Evolutionary conservation across 345 rosid genomes (phyloP).

Genomic region (thale cress (Arabidopsis thaliana)): DNA sequence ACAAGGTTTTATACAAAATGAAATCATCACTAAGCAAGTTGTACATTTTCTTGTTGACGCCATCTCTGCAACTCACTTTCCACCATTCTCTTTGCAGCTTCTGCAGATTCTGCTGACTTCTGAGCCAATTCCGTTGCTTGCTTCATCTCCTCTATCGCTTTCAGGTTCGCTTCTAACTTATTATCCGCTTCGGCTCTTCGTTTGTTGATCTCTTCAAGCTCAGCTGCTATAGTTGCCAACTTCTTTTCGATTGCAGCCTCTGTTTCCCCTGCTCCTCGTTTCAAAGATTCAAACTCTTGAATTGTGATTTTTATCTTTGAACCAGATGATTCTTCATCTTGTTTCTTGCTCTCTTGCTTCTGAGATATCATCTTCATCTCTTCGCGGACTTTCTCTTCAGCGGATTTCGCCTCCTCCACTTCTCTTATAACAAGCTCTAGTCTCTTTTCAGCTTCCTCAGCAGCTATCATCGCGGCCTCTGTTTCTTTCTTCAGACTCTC

Average conservation of each 20-base stretch:
- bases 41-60: conserved; percentile 57
- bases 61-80: conserved; percentile 70
- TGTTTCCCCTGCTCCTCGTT: conserved; percentile 58
- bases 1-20: conserved; percentile 30
- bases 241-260: conserved; percentile 51
- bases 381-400: conserved; percentile 57
- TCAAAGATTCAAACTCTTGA: conserved; percentile 62
- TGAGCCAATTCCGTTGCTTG: conserved; percentile 73
- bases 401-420: conserved; percentile 61
- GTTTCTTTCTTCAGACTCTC: conserved; percentile 58
- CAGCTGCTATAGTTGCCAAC: conserved; percentile 52
- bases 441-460: conserved; percentile 56
- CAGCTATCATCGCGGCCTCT: conserved; percentile 44
- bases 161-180: conserved; percentile 56
- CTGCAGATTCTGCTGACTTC: conserved; percentile 71
- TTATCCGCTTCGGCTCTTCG: conserved; percentile 52
- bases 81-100: conserved; percentile 65
- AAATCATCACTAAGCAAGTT: conserved; percentile 30
- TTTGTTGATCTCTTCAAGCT: conserved; percentile 56
- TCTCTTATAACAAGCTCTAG: conserved; percentile 51
- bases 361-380: conserved; percentile 58
- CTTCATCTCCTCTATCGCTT: conserved; percentile 69
- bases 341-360: conserved; percentile 36
- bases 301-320: conserved; percentile 59
- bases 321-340: conserved; percentile 33